Evolutionary conservation across 2,329 filamentous ascomycete genomes (phyloP).

Genomic region (Sporothrix brasiliensis): DNA sequence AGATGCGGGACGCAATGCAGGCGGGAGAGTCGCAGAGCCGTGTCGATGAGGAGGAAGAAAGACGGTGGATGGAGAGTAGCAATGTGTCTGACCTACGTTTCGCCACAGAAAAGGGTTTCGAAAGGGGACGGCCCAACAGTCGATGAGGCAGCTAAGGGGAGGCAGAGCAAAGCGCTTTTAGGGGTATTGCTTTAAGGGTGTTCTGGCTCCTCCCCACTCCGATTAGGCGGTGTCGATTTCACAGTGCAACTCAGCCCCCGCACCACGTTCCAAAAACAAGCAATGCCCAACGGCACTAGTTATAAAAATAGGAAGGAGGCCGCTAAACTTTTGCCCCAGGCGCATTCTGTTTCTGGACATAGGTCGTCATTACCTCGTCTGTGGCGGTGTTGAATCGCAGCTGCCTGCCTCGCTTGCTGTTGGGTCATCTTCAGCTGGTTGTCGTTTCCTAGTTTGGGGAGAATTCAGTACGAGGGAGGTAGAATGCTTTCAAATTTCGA

Average conservation of each 20-base stretch:
- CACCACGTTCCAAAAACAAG: constrained; percentile 27
- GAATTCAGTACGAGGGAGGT: no score
- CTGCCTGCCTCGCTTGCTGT: not conserved
- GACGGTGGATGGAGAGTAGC: constrained; percentile 17
- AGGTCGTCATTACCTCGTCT: constrained; percentile 15
- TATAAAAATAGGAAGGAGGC: constrained; percentile 29
- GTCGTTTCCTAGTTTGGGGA: not conserved
- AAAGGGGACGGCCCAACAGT: constrained; percentile 19
- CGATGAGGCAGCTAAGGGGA: constrained; percentile 19
- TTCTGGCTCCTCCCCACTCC: not conserved
- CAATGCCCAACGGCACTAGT: constrained; percentile 26
- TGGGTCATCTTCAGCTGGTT: not conserved
- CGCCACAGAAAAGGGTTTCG: constrained; percentile 34
- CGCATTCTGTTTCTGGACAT: not conserved
- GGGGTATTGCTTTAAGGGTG: not conserved
- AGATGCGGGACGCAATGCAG: not conserved
- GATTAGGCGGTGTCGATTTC: constrained; percentile 15
- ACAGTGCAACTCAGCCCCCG: constrained; percentile 28
- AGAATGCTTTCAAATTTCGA: no score
- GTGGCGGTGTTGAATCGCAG: not conserved
- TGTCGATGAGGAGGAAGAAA: constrained; percentile 7
- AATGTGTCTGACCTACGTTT: constrained; percentile 35
- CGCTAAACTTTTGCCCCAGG: constrained; percentile 26
- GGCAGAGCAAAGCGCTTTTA: not conserved
- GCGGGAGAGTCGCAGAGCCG: not conserved